Evolutionary conservation across 2,329 filamentous ascomycete species (phyloP), one percentile per base, ranked within the genome.

Genomic region (Pseudocercospora pini-densiflorae): DNA sequence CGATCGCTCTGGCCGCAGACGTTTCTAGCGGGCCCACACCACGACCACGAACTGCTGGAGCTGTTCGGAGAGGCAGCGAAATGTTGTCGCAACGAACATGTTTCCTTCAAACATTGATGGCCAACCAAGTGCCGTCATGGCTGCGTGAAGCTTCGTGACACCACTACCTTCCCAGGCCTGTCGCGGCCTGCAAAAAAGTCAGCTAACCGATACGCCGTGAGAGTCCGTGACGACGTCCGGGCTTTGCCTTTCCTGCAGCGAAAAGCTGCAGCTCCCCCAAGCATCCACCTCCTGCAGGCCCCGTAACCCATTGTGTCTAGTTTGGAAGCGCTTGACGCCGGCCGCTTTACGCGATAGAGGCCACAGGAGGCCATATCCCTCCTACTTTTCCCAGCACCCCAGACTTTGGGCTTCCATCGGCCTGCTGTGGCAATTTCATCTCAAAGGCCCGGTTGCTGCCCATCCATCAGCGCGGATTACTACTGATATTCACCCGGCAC

Each of bases 371-470:
- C 58, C 24, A 27, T 27, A 29, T 64, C 16, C 23, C 40, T 33
- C 21, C 53, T 60, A 49, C 40, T 21, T 54, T 49, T 58, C 40
- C 31, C 61, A 62, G 49, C 51, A 31, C 57, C 62, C 58, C 49
- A 64, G 62, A 54, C 55, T 59, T 62, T 61, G 47, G 62, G 49
- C 45, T 54, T 21, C 58, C 23, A 63, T 53, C 43, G 60, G 47
- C 36, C 29, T 31, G 57, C 49, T 24, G 58, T 64, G 63, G 62
- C 57, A 53, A 59, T 61, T 31, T 54, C 59, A 63, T 63, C 60
- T 68, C 60, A 63, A 45, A 53, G 49, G 23, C 27, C 61, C 54
- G 60, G 29, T 67, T 65, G 65, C 21, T 67, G 65, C 65, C 65
- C 59, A 60, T 59, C 57, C 63, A 60, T 47, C 63, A 43, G 53